Evolutionary conservation across 345 rosid species (phyloP), one percentile per base, ranked within the genome.

Genomic region (Eucalyptus urophylla): DNA sequence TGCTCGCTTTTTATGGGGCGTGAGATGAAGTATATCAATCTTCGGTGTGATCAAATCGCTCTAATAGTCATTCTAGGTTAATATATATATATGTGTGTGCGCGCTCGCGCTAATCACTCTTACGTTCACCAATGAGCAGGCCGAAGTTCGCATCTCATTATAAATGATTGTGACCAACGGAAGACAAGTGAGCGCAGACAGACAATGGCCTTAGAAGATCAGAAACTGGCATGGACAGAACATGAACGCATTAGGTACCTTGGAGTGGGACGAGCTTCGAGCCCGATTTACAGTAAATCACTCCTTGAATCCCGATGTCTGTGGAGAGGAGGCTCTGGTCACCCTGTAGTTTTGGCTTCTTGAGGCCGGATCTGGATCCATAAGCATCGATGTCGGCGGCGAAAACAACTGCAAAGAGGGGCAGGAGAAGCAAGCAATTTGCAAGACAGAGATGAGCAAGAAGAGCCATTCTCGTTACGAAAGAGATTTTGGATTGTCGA

Each of bases 251-350:
- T 40, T 76, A 37, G 47, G 83, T 93, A 96, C 96, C 97, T 93
- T 91, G 91, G 62, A 95, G 88, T 27, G 95, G 97, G 88, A 87
- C 87, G 89, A 90, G 88, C 86, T 91, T 90, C 56, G 90, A 65
- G 86, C 92, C 92, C 54, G 91, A 90, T 90, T 91, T 93, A 89
- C 98, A 95, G 90, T 93, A 94, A 81, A 94, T 92, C 90, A 93
- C 90, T 62, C 98, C 97, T 91, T 94, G 95, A 89, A 95, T 90
- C 49, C 92, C 95, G 8, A 95, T 91, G 50, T 91, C 89, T 49
- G 94, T 92, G 49, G 94, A 92, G 76, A 93, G 92, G 25, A 89
- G 80, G n/a, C 91, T 90, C 37, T 89, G 92, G 21, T 91, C 88
- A 81, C 81, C 88, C 37, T 62, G 67, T 54, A 27, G 58, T 40